phyloP scores from a whole-genome alignment of 352 stramenopile species.

The Globisporangium iwayamae region DNA sequence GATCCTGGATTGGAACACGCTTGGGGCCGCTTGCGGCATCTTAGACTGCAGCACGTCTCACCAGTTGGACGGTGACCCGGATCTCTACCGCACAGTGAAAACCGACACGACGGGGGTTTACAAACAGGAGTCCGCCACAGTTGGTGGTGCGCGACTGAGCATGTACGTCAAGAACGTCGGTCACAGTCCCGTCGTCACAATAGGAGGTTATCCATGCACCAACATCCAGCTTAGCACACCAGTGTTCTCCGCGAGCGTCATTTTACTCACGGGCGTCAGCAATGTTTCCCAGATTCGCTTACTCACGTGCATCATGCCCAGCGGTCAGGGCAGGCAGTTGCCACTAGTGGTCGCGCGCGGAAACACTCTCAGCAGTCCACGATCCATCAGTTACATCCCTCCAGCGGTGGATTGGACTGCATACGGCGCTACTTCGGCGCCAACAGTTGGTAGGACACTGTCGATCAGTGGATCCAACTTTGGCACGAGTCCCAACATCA shows the following conservation, averaged over 20 bases:
- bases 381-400: constrained; percentile 51
- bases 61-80: constrained; percentile 37
- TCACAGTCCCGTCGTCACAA: constrained; percentile 29
- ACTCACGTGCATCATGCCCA: constrained; percentile 41
- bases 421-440: constrained; percentile 24
- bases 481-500: constrained; percentile 32
- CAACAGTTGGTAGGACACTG: constrained; percentile 44
- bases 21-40: constrained; percentile 32
- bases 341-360: constrained; percentile 32
- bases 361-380: constrained; percentile 31
- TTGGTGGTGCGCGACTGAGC: constrained; percentile 38
- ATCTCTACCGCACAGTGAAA: constrained; percentile 28
- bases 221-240: constrained; percentile 24
- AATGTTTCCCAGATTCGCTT: constrained; percentile 32
- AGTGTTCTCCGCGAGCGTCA: constrained; percentile 1
- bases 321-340: constrained; percentile 43
- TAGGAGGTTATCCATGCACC: constrained; percentile 27
- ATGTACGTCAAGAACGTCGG: constrained; percentile 59
- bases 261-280: constrained; percentile 21
- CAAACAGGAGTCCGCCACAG: constrained; percentile 38
- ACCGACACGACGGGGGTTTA: constrained; percentile 22
- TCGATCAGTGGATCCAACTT: constrained; percentile 41
- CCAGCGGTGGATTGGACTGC: constrained; percentile 36
- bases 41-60: constrained; percentile 49
- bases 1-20: constrained; percentile 56